These are phyloP conservation scores for Umbelopsis vinacea DNA, from an alignment of 192 early-diverging fungal genomes.

Conservation along the genomic window DNA sequence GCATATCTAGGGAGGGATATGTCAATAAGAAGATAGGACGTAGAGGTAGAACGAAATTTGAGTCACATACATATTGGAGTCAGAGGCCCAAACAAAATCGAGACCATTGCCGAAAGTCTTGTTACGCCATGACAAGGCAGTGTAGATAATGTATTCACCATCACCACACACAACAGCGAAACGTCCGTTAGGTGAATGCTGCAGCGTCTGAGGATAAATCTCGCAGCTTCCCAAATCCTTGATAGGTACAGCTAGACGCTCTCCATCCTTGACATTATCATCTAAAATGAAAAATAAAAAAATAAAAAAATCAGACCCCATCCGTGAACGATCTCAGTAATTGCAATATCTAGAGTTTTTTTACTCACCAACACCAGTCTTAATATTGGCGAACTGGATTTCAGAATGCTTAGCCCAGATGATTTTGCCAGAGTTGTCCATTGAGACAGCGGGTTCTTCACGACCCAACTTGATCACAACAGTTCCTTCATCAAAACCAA, in stretches of 20 bases:
- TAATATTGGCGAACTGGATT: slow-evolving; percentile 94
- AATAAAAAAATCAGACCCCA: not conserved
- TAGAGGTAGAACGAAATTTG: not conserved
- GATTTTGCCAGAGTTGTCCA: slow-evolving; percentile 96
- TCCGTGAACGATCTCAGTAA: not conserved
- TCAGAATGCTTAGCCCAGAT: slow-evolving; percentile 98
- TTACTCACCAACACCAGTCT: slow-evolving; percentile 66
- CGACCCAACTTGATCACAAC: slow-evolving; percentile 96
- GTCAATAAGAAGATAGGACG: not conserved
- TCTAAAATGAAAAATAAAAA: slow-evolving; percentile 52
- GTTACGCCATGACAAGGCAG: slow-evolving; percentile 99
- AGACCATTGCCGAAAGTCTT: slow-evolving; percentile 95
- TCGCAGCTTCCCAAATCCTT: slow-evolving; percentile 99
- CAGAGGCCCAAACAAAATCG: slow-evolving; percentile 97
- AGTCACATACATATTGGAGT: slow-evolving; percentile 84
- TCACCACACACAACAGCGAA: slow-evolving; percentile 99
- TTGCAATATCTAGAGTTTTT: no score
- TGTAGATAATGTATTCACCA: slow-evolving; percentile 99
- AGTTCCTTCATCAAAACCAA: slow-evolving; percentile 96
- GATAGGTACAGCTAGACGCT: slow-evolving; percentile 77
- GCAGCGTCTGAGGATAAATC: slow-evolving; percentile 92
- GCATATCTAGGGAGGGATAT: slow-evolving; percentile 64
- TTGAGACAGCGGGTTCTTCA: slow-evolving; percentile 94
- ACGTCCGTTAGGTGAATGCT: slow-evolving; percentile 97
- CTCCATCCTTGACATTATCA: slow-evolving; percentile 91